Evolutionary conservation across 1,139 yeast species (phyloP), one percentile per base, ranked within the genome.

Genomic region (Scheffersomyces lignicola): DNA sequence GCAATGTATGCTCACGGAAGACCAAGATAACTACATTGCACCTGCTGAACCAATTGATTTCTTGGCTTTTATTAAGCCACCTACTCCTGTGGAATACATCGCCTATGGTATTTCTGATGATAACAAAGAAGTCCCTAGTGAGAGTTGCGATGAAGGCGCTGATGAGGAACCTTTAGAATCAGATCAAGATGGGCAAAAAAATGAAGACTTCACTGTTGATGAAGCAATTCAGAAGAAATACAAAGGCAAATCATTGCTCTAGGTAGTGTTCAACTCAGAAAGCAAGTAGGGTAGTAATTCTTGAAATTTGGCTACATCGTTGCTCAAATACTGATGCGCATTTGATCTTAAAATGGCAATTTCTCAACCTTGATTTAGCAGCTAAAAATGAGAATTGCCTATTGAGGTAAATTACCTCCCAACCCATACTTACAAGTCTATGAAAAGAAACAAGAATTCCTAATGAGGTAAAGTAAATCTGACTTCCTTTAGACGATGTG

Each of bases 1-100:
- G 36, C 41, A 41, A 26, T 55, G 60, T 38, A 55, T 55, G 60
- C 27, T 50, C 9, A 53, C 58, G 21, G 49, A 48, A 1, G 60
- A 55, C 32, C 60, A 55, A 38, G 56, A 54, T 39, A 46, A 48
- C 34, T 55, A 51, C 37, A 35, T 48, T 22, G 51, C 46, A 31
- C 58, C 59, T 0, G 32, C 28, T 23, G 32, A 26, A 4, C 42
- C 42, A 7, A 29, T 36, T 33, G 55, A 53, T 21, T 51, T 39
- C 33, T 41, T 51, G 10, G 49, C 56, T 10, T 30, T 41, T 2
- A 35, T 53, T 12, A 49, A 37, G 32, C 56, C 52, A 9, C 43
- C 43, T 34, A 35, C 33, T 12, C 35, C 47, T 3, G 49, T 52
- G 7, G 51, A 47, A 30, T 51, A 52, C 36, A 28, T 44, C 22